A percentile compares a stretch with the other conserved stretches of the same genome.
These are phyloP conservation scores for Xanthoconium purpureum DNA, from an alignment of 768 basidiomycete species.

Conservation along the genomic window DNA sequence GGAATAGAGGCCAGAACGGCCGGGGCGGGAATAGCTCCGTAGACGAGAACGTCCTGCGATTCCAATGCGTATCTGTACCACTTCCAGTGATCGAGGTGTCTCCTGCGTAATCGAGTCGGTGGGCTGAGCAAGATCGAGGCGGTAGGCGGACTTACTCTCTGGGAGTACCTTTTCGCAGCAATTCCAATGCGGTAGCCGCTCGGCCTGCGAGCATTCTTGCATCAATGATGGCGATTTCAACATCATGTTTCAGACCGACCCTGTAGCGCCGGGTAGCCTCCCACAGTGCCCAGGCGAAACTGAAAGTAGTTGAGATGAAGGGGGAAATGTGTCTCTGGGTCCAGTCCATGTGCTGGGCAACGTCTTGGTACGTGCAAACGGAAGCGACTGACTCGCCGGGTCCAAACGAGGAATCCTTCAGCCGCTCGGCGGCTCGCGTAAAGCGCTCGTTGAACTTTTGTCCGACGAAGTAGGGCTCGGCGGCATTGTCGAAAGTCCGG, in stretches of 20 bases:
- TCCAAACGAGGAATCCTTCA: conserved; percentile 29
- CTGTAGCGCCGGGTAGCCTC: conserved; percentile 77
- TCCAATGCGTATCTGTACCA: conserved; percentile 76
- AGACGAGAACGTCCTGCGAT: conserved; percentile 71
- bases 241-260: conserved; percentile 65
- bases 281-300: conserved; percentile 81
- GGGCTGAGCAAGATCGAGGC: not conserved
- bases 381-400: conserved; percentile 32
- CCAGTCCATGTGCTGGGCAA: conserved; percentile 72
- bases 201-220: conserved; percentile 53
- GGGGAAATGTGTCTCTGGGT: conserved; percentile 67
- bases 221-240: conserved; percentile 80
- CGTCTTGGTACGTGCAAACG: conserved; percentile 53
- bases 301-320: conserved; percentile 75
- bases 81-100: conserved; percentile 64
- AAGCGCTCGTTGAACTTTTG: conserved; percentile 54
- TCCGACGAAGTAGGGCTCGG: conserved; percentile 67
- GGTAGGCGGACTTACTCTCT: conserved; percentile 48
- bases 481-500: conserved; percentile 45
- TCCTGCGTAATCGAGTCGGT: conserved; percentile 35
- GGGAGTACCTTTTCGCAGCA: conserved; percentile 50
- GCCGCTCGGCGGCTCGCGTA: conserved; percentile 37
- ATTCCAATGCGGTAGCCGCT: conserved; percentile 63
- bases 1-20: conserved; percentile 72
- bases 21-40: conserved; percentile 61